phyloP scores from a whole-genome alignment of 2,329 filamentous ascomycete genomes.

The Curvularia lunata region DNA sequence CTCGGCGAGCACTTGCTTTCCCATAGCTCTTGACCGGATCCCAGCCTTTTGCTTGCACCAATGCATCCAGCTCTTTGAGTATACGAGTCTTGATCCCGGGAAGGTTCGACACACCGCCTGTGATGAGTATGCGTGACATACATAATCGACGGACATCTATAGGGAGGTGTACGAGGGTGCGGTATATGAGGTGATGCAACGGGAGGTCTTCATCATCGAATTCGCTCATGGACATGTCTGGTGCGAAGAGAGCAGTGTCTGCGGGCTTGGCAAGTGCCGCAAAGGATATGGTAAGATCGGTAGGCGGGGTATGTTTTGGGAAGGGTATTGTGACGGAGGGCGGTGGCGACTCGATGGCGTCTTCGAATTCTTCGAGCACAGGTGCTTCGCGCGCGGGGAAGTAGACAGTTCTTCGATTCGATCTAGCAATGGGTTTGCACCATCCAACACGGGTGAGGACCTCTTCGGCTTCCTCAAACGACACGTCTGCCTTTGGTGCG shows the following conservation, averaged over 20 bases:
- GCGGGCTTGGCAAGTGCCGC: slow-evolving; percentile 74
- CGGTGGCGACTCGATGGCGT: slow-evolving; percentile 44
- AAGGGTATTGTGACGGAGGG: slow-evolving; percentile 46
- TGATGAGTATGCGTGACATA: slow-evolving; percentile 87
- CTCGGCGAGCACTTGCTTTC: slow-evolving; percentile 54
- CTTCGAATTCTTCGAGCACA: slow-evolving; percentile 53
- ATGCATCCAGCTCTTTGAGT: slow-evolving; percentile 71
- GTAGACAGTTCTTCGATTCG: slow-evolving; percentile 41
- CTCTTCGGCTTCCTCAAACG: slow-evolving; percentile 82
- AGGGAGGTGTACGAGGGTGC: slow-evolving; percentile 74
- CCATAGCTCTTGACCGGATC: slow-evolving; percentile 74
- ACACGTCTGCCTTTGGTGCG: slow-evolving; percentile 37
- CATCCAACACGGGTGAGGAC: slow-evolving; percentile 76
- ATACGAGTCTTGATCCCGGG: slow-evolving; percentile 80
- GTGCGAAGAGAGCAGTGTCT: slow-evolving; percentile 75
- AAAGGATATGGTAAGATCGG: slow-evolving; percentile 70
- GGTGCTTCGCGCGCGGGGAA: slow-evolving; percentile 47
- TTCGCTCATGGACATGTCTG: slow-evolving; percentile 58
- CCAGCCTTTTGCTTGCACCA: slow-evolving; percentile 77
- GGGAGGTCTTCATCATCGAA: slow-evolving; percentile 89
- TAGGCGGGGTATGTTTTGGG: slow-evolving; percentile 47
- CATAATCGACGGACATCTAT: slow-evolving; percentile 83
- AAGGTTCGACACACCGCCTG: slow-evolving; percentile 79
- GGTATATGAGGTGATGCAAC: slow-evolving; percentile 77
- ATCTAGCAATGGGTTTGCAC: slow-evolving; percentile 60